A percentile compares a stretch with the other conserved stretches of the same genome.
Evolutionary conservation across 1,284 basidiomycete genomes (phyloP).

Genomic region (Tilletia setariae): DNA sequence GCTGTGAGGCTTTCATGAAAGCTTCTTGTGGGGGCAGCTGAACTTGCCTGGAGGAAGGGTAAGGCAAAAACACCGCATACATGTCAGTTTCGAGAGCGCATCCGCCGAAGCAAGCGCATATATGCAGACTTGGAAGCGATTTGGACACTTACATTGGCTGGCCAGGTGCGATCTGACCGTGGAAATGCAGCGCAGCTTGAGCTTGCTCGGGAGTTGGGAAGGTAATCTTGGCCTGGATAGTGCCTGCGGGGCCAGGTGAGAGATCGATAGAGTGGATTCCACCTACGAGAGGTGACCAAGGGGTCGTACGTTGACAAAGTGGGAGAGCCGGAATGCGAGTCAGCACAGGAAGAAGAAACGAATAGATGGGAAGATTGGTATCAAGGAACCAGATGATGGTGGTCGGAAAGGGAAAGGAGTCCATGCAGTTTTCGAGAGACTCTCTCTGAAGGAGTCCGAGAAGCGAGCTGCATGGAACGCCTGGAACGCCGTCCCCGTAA

Average conservation of each 20-base stretch:
- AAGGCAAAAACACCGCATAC: neutral
- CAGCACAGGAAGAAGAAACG: too few species aligned
- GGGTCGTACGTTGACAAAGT: neutral
- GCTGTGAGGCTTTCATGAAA: neutral
- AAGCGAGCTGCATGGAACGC: neutral
- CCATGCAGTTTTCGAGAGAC: too few species aligned
- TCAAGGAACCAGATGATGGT: too few species aligned
- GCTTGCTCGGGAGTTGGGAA: constrained; percentile 25
- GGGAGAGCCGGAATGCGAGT: neutral
- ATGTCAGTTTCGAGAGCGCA: neutral
- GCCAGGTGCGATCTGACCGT: constrained; percentile 23
- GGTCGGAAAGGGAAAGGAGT: neutral
- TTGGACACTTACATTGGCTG: constrained; percentile 19
- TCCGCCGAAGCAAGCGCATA: neutral
- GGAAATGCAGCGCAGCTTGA: constrained; percentile 14
- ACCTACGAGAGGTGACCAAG: neutral
- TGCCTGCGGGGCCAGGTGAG: constrained; percentile 11
- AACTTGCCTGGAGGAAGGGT: neutral
- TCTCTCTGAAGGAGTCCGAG: too few species aligned
- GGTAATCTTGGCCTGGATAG: constrained; percentile 2
- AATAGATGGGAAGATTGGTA: too few species aligned
- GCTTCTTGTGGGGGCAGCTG: constrained; percentile 7
- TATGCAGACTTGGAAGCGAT: neutral
- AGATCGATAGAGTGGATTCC: neutral
- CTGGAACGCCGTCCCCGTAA: too few species aligned